Base-by-base conservation (phyloP, 495 filamentous ascomycete species). In the Apiosordaria backusii region DNA sequence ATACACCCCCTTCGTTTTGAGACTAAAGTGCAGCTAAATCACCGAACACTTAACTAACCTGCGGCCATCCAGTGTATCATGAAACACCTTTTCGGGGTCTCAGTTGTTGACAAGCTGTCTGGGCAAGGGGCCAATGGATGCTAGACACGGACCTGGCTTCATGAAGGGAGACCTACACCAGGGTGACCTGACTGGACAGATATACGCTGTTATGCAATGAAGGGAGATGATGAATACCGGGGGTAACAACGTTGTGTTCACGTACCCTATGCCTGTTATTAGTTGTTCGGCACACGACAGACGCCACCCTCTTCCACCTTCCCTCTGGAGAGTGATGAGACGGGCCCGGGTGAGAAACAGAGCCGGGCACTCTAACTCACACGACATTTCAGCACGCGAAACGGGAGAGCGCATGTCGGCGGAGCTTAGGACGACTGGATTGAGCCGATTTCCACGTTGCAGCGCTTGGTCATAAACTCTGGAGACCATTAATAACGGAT, bases 251-350 rank as follows among this genome's bases (percentile, higher is more conserved):
- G 53, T 18, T 21, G 19, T 57, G 53, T 24, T 22, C 23, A 21
- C 53, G 21, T 57, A 54, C 53, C 53, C 19, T 7, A 0, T 57
- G 4, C 9, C 35, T 45, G 9, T 45, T 45, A 45, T 45, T 45
- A 45, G 35, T 15, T 45, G 26, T 27, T n/a, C 26, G 57, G 57
- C 22, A 45, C 27, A 45, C 59, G 59, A 45, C 59, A 61, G 25
- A 45, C 59, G 59, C 59, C 59, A 61, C 59, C 13, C 22, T 45
- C 59, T 23, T 61, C 59, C 10, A 61, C 59, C 59, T 61, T 26
- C 59, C 59, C 27, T 61, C 15, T 61, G 59, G 24, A 45, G 59
- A 61, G 59, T 40, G 29, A 61, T 45, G 59, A 61, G 59, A 45
- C 59, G 27, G 18, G 22, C 23, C 26, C 19, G 10, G 24, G 26